Evolutionary conservation across 1,284 basidiomycete genomes (phyloP), one percentile per base, ranked within the genome.

Genomic region (Cutaneotrichosporon mucoides): DNA sequence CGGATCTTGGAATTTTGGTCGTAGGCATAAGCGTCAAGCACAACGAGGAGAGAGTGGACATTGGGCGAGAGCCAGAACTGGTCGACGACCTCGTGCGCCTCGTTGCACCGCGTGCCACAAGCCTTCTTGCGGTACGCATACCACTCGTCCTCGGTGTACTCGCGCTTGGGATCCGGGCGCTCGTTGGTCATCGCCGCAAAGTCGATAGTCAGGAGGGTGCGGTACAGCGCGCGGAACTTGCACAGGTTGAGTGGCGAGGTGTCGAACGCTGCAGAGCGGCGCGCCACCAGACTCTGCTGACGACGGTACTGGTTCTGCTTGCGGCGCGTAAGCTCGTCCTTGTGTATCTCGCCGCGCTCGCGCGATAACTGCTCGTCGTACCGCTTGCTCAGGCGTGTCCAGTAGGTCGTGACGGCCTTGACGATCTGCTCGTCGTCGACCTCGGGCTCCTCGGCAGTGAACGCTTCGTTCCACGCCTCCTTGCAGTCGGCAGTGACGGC

Each of bases 151-250:
- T 64, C 63, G 4, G 75, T 71, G 61, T 77, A 76, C n/a, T 59
- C 56, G 41, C 75, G 55, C 13, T 64, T 67, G 11, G 68, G 67
- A 55, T 76, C 73, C 0, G 75, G 73, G 1, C 68, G 64, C 55
- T 77, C 73, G 50, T 71, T 69, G 11, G 73, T 77, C 36, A 65
- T 62, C 6, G 70, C 53, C 6, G 73, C 71, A 61, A 77, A 77
- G 63, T 77, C 75, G 56, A 76, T 72, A 1, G 73, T 77, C n/a
- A 77, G 66, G 8, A 77, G 67, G 4, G 75, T 76, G n/a, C 73
- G 70, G 58, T 77, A 77, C 16, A 75, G 63, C 2, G 73, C 68
- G 5, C 75, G 69, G 24, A 76, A 64, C 50, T 68, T 69, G 67
- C 73, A 75, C 16, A 66, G 58, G 59, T 75, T 75, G 36, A 77